A percentile compares a stretch with the other conserved stretches of the same genome.
phyloP scores from a whole-genome alignment of 2,329 filamentous ascomycete genomes.

The Colletotrichum caudatum region DNA sequence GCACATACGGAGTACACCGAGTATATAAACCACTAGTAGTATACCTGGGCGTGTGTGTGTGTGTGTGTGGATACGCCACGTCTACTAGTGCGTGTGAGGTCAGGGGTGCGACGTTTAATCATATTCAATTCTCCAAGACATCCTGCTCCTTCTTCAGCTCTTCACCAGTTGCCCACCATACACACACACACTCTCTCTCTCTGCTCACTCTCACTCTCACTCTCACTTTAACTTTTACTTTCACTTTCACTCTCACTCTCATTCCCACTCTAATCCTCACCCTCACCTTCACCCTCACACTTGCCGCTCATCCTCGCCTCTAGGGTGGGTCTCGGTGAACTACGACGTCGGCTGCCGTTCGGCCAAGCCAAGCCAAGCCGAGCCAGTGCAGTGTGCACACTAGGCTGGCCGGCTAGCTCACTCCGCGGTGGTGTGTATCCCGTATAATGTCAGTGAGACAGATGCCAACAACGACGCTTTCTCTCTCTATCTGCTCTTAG shows the following conservation, averaged over 20 bases:
- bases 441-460: not conserved
- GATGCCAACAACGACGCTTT: not conserved
- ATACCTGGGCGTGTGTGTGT: not conserved
- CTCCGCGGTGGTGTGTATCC: not conserved
- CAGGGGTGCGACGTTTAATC: slow-evolving; percentile 16
- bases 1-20: too few species aligned
- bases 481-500: not conserved
- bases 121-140: slow-evolving; percentile 9
- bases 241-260: too few species aligned
- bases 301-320: not conserved
- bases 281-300: not conserved
- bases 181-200: too few species aligned
- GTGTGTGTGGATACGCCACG: slow-evolving; percentile 37
- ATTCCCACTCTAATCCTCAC: too few species aligned
- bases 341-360: slow-evolving; percentile 2
- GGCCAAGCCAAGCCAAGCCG: not conserved
- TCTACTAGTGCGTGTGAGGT: slow-evolving; percentile 31
- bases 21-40: not conserved
- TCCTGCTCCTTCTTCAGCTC: not conserved
- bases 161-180: not conserved
- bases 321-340: not conserved
- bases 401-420: not conserved
- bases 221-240: not conserved
- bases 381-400: not conserved
- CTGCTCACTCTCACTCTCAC: slow-evolving; percentile 1